Percentiles rank a stretch among this genome's conserved stretches.
These are phyloP conservation scores for Neurospora sp. DNA, from an alignment of 495 filamentous ascomycete species.

Conservation along the genomic window DNA sequence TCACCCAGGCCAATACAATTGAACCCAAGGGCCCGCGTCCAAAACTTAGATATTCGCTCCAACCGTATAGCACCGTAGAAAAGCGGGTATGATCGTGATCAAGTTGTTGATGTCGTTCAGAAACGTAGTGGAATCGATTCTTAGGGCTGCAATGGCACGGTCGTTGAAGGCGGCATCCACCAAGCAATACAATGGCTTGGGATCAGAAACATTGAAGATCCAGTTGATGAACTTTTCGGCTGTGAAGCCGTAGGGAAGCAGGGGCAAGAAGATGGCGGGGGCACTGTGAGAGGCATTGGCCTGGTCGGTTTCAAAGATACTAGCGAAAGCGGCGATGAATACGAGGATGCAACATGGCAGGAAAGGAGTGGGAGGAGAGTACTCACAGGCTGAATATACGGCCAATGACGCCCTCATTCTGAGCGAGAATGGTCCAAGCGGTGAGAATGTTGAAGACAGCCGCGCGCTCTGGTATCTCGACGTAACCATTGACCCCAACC, in stretches of 20 bases:
- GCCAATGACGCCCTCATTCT: not conserved
- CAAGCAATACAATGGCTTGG: slow-evolving; percentile 1
- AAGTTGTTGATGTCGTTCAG: not conserved
- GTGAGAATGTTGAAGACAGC: not conserved
- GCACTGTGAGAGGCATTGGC: not conserved
- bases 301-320: not conserved
- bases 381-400: not conserved
- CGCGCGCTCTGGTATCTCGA: not conserved
- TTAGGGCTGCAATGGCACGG: not conserved
- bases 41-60: not conserved
- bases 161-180: not conserved
- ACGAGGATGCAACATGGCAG: not conserved
- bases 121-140: not conserved
- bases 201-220: not conserved
- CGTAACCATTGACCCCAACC: not conserved
- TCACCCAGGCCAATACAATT: not conserved
- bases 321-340: not conserved
- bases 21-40: not conserved
- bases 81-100: not conserved
- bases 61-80: not conserved
- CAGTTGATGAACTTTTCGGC: not conserved
- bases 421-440: not conserved
- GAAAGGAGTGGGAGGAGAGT: not conserved
- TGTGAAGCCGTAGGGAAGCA: not conserved
- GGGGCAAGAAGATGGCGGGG: not conserved